Conservation (phyloP, 768 basidiomycete genomes). For the Pulveroboletus sp. region DNA sequence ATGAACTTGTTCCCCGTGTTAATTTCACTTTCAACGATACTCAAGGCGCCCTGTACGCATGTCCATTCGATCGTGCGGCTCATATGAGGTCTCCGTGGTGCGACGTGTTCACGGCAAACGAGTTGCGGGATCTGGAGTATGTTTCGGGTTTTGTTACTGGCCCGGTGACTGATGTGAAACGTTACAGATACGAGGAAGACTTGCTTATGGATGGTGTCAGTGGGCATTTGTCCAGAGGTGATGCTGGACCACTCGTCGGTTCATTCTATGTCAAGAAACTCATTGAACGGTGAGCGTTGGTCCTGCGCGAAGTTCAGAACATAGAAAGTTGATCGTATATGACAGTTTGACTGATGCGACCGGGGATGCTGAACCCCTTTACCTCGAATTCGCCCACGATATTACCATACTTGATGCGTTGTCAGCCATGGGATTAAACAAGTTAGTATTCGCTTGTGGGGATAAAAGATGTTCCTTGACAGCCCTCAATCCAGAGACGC, state of each 20-base stretch:
- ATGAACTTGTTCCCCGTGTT: conserved; percentile 31
- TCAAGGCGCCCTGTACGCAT: conserved; percentile 39
- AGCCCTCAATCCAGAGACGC: conserved; percentile 24
- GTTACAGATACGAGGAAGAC: conserved; percentile 34
- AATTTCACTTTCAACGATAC: conserved; percentile 27
- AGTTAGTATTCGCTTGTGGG: conserved; percentile 17
- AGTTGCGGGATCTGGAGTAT: conserved; percentile 36
- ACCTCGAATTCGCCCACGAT: conserved; percentile 42
- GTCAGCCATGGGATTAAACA: conserved; percentile 35
- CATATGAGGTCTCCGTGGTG: conserved; percentile 37
- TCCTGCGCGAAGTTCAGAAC: background rate
- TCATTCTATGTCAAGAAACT: conserved; percentile 36
- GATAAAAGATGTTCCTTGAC: background rate
- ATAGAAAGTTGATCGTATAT: background rate
- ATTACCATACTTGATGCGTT: conserved; percentile 35
- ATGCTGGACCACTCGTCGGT: conserved; percentile 33
- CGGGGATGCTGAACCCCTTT: conserved; percentile 26
- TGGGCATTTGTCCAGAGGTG: conserved; percentile 27
- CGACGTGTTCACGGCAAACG: conserved; percentile 31
- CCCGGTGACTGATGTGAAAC: background rate
- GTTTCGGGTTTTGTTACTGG: conserved; percentile 2
- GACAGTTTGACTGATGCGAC: conserved; percentile 29
- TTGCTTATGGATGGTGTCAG: conserved; percentile 30
- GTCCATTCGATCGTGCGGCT: conserved; percentile 39
- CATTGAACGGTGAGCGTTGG: conserved; percentile 30